These are phyloP conservation scores for Trifolium dubium DNA, from an alignment of 306 rosid genomes.

Conservation along the genomic window DNA sequence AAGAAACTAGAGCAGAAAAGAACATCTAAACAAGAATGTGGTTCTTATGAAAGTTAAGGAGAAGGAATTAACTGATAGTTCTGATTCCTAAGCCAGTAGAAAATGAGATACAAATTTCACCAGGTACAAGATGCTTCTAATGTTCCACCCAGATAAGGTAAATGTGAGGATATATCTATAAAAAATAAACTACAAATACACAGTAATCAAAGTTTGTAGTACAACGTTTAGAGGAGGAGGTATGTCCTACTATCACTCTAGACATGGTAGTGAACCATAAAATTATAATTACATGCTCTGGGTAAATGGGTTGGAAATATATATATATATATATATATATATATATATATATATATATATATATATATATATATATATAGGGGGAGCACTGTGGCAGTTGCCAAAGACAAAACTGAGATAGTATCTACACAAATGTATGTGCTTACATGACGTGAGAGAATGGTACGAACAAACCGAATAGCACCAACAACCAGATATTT, in stretches of 20 bases:
- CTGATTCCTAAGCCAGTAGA: conserved; percentile 6
- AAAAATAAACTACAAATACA: conserved; percentile 8
- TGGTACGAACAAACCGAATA: conserved; percentile 89
- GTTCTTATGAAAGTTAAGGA: background rate
- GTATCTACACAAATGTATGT: conserved; percentile 28
- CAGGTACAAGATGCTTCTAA: background rate
- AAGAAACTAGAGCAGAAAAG: conserved; percentile 11
- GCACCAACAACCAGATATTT: conserved; percentile 90
- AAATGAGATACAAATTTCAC: conserved; percentile 23
- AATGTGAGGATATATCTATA: conserved; percentile 12
- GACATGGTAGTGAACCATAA: background rate
- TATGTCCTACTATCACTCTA: conserved; percentile 1
- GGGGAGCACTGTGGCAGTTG: background rate
- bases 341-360: background rate
- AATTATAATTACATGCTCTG: conserved; percentile 27
- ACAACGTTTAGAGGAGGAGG: conserved; percentile 5
- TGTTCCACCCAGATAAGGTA: conserved; percentile 21
- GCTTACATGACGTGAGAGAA: conserved; percentile 86
- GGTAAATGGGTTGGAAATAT: background rate
- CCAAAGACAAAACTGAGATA: conserved; percentile 16
- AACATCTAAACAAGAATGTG: conserved; percentile 2
- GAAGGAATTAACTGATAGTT: conserved; percentile 8
- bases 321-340: background rate
- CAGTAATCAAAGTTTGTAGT: background rate
- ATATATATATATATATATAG: background rate